Percentiles rank a stretch among this genome's conserved stretches.
Evolutionary conservation across 140 eudicot species (phyloP).

Genomic region (Bidens hawaiensis): DNA sequence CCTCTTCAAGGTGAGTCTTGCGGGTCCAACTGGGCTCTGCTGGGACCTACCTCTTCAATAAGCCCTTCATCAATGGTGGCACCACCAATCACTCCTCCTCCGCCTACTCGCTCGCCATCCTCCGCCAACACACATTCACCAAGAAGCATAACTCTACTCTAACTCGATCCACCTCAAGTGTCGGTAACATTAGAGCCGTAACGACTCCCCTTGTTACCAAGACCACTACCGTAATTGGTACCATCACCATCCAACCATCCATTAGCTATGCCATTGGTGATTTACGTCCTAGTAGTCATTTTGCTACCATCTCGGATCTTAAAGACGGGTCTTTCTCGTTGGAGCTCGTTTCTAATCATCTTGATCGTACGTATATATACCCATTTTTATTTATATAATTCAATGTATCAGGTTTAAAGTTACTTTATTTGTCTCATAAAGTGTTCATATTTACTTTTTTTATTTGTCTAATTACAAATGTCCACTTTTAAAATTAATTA

Average conservation of each 20-base stretch:
- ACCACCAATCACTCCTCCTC: conserved; percentile 17
- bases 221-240: conserved; percentile 17
- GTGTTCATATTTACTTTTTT: too few relatives aligned
- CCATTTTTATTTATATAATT: not conserved
- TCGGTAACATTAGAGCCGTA: conserved; percentile 16
- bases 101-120: conserved; percentile 20
- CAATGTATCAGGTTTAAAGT: not conserved
- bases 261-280: conserved; percentile 9
- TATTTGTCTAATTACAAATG: too few relatives aligned
- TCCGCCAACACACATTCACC: too few relatives aligned
- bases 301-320: conserved; percentile 13
- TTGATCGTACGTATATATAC: conserved; percentile 23
- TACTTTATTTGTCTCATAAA: too few relatives aligned
- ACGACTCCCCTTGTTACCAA: conserved; percentile 9
- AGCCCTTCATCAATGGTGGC: conserved; percentile 7
- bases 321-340: conserved; percentile 12
- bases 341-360: conserved; percentile 30
- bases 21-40: too few relatives aligned
- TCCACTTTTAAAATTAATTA: too few relatives aligned
- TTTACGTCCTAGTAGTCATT: not conserved
- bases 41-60: too few relatives aligned
- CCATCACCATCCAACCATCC: conserved; percentile 26
- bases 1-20: too few relatives aligned
- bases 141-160: conserved; percentile 3
- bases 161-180: not conserved